These are phyloP conservation scores for Thielaviopsis ethacetica DNA, from an alignment of 2,329 filamentous ascomycete genomes.

Conservation along the genomic window DNA sequence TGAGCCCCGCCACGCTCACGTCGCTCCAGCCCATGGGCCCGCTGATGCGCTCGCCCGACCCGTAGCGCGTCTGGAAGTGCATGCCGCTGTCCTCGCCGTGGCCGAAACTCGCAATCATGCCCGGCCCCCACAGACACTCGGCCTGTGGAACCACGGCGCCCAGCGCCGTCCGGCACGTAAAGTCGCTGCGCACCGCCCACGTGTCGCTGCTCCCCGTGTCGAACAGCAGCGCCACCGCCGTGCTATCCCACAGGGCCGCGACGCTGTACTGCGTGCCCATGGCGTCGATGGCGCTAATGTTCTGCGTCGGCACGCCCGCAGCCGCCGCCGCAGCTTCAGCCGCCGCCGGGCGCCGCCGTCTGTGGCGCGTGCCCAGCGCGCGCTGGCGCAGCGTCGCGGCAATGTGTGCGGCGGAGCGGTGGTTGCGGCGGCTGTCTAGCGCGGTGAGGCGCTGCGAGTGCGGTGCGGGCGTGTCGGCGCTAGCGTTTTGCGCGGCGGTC, in stretches of 20 bases:
- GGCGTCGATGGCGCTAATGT: constrained; percentile 22
- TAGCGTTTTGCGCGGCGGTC: constrained; percentile 17
- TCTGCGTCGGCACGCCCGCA: constrained; percentile 18
- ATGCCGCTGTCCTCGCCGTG: constrained; percentile 23
- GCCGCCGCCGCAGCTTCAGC: neutral
- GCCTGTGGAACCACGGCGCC: constrained; percentile 19
- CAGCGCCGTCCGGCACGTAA: constrained; percentile 24
- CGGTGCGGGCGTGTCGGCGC: constrained; percentile 17
- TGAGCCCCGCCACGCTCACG: constrained; percentile 28
- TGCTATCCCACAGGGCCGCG: constrained; percentile 24
- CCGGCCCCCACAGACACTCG: constrained; percentile 26
- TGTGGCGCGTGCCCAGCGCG: neutral
- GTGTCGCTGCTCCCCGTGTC: constrained; percentile 37
- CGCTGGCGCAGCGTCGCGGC: constrained; percentile 13
- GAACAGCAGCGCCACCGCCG: constrained; percentile 26
- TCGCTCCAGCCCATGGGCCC: constrained; percentile 32
- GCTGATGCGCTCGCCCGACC: constrained; percentile 30
- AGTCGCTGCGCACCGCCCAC: constrained; percentile 27
- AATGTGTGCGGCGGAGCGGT: constrained; percentile 19
- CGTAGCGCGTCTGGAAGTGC: constrained; percentile 31
- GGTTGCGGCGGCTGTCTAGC: constrained; percentile 15
- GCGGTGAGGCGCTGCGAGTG: constrained; percentile 21
- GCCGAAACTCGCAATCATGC: constrained; percentile 24
- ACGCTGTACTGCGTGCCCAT: constrained; percentile 28
- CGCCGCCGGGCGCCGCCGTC: neutral